Percentiles rank a stretch among this genome's conserved stretches.
phyloP scores from a whole-genome alignment of 2,329 filamentous ascomycete species.

The Lachnellula hyalina region DNA sequence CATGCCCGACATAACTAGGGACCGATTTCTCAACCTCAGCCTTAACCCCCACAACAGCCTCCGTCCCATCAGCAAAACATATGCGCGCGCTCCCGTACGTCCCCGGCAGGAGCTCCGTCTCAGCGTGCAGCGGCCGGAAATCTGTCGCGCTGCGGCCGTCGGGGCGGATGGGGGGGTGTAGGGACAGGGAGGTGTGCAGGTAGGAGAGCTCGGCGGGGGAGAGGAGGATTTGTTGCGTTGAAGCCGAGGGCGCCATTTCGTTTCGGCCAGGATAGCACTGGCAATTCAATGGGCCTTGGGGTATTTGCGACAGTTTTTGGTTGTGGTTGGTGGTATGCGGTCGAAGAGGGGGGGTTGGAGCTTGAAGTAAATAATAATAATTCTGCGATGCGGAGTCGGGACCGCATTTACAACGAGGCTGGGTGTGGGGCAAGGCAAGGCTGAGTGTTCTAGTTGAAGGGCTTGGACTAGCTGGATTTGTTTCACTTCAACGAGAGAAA shows the following conservation, averaged over 20 bases:
- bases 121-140: slow-evolving; percentile 85
- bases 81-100: slow-evolving; percentile 91
- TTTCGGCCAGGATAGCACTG: neutral
- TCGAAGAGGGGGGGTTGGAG: neutral
- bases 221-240: slow-evolving; percentile 64
- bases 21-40: slow-evolving; percentile 80
- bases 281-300: neutral
- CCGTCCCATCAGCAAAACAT: slow-evolving; percentile 90
- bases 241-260: slow-evolving; percentile 46
- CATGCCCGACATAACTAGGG: slow-evolving; percentile 30
- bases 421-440: neutral
- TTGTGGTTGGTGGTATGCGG: neutral
- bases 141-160: slow-evolving; percentile 78
- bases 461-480: neutral
- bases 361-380: neutral
- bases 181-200: slow-evolving; percentile 79
- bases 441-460: neutral
- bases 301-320: neutral
- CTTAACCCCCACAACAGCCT: slow-evolving; percentile 93
- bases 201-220: slow-evolving; percentile 96
- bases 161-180: slow-evolving; percentile 78
- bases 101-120: slow-evolving; percentile 82
- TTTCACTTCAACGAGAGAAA: neutral
- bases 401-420: neutral
- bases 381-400: neutral